These are phyloP conservation scores for Xylaria sp. DNA, from an alignment of 2,329 filamentous ascomycete species.

Conservation along the genomic window DNA sequence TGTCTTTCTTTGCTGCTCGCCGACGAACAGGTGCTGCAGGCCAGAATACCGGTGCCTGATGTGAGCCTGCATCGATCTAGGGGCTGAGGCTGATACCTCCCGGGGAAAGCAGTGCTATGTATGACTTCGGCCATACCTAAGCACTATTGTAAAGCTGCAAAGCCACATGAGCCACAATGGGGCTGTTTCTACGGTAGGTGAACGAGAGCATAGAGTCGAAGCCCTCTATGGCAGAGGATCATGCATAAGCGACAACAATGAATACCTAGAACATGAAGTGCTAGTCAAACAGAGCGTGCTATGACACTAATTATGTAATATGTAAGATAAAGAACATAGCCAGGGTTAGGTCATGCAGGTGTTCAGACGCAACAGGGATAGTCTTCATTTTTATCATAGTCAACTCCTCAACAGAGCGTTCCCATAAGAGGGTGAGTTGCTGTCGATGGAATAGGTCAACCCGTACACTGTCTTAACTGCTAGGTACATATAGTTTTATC, in stretches of 20 bases:
- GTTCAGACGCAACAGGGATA: too few relatives aligned
- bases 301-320: background rate
- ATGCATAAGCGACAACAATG: background rate
- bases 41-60: background rate
- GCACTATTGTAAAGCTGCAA: background rate
- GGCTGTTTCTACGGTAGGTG: background rate
- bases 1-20: background rate
- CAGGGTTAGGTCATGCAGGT: too few relatives aligned
- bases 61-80: background rate
- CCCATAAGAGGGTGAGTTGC: background rate
- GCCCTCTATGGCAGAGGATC: background rate
- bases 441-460: background rate
- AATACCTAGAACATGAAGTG: background rate
- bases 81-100: conserved; percentile 3
- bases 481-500: background rate
- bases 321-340: background rate
- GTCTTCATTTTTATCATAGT: background rate
- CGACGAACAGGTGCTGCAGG: background rate
- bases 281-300: background rate
- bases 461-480: background rate
- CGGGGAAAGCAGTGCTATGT: background rate
- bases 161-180: background rate
- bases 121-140: background rate
- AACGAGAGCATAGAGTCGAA: background rate
- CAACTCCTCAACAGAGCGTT: background rate